Evolutionary conservation across 805 yeast species (phyloP), one percentile per base, ranked within the genome.

Genomic region (Lachancea sp.): DNA sequence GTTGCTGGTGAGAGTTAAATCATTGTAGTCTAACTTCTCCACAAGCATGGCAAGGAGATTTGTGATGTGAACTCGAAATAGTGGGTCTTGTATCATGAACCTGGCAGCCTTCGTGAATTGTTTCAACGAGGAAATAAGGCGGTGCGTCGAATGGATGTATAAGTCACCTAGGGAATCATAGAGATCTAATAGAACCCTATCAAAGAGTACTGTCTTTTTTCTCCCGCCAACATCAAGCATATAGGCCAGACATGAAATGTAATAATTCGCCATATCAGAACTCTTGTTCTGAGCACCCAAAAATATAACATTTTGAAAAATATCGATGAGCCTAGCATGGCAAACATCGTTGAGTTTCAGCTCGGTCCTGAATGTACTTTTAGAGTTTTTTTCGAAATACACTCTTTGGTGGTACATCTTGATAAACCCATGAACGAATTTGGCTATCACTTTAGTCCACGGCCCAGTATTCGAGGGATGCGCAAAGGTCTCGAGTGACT

Each of bases 391-490:
- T 54, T 83, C 90, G 43, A 70, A 64, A 42, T 72, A 66, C 32
- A 59, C 67, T 55, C 95, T 71, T 43, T 75, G 74, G 56, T 81
- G 87, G 47, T 78, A 80, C 50, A 75, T 75, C 40, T 73, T 69
- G 0, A 81, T 74, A 42, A 87, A 66, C 36, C 79, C 74, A 49
- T 75, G 73, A n/a, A 85, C 68, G 22, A 85, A 73, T 46, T 77
- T 77, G 0, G 95, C 73, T 26, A 91, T 75, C 3, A 81, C 68
- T 22, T 74, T 64, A 0, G 95, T 76, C 97, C 98, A 90, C n/a
- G 74, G 73, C 0, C 96, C 98, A n/a, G 72, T 63, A 60, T 90
- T 90, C 0, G 98, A 89, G 6, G 99, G 99, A 62, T 93, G 97
- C 2, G 81, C 81, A 63, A 82, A 86, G 16, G 96, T 85, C 49